Conservation (phyloP, 805 yeast species). For the Suhomyces tanzawaensis region DNA sequence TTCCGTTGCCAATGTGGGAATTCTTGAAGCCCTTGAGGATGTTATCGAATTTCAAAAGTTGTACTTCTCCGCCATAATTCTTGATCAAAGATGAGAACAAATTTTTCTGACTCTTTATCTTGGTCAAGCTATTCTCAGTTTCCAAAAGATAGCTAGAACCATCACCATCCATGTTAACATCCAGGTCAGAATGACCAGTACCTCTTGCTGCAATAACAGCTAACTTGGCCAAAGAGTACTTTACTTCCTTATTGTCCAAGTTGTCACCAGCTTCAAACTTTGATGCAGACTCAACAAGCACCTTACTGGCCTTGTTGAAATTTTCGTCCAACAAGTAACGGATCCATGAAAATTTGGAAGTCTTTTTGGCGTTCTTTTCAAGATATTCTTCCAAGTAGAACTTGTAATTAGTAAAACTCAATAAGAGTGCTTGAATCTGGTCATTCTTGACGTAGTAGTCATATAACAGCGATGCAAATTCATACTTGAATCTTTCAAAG, state of each 20-base stretch:
- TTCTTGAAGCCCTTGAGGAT: slow-evolving; percentile 18
- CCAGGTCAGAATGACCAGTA: background rate
- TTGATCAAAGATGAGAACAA: slow-evolving; percentile 20
- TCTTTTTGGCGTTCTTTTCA: slow-evolving; percentile 34
- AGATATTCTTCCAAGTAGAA: slow-evolving; percentile 53
- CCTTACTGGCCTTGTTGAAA: slow-evolving; percentile 48
- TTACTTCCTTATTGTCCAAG: slow-evolving; percentile 49
- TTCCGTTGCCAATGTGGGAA: slow-evolving; percentile 8
- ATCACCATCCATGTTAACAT: slow-evolving; percentile 1
- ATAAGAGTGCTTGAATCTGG: slow-evolving; percentile 52
- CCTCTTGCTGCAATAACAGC: slow-evolving; percentile 47
- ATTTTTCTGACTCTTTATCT: slow-evolving; percentile 49
- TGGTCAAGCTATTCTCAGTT: slow-evolving; percentile 50
- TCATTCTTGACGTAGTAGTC: slow-evolving; percentile 53
- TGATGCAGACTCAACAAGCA: slow-evolving; percentile 43
- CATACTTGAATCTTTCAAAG: slow-evolving; percentile 61
- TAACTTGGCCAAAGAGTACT: slow-evolving; percentile 71
- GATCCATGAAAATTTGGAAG: slow-evolving; percentile 70
- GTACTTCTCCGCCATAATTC: slow-evolving; percentile 24
- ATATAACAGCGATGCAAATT: slow-evolving; percentile 66
- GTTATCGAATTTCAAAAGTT: slow-evolving; percentile 26
- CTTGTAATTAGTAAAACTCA: slow-evolving; percentile 54
- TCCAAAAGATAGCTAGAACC: slow-evolving; percentile 28
- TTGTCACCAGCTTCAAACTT: slow-evolving; percentile 35
- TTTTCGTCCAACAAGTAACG: slow-evolving; percentile 53